Evolutionary conservation across 257 asterid genomes (phyloP).

Genomic region (Petunia axillaris): DNA sequence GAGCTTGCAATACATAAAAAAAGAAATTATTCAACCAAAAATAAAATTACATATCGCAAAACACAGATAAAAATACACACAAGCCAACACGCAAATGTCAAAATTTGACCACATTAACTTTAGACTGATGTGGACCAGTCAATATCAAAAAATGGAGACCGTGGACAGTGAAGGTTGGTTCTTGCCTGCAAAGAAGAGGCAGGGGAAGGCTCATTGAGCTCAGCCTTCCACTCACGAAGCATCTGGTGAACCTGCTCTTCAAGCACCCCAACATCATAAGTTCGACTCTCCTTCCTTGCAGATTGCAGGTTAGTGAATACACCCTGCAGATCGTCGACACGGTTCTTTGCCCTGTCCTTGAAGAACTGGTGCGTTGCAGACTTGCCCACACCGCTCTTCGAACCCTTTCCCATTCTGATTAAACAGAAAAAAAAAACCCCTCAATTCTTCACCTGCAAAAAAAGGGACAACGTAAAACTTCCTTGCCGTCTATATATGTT

Average conservation of each 20-base stretch:
- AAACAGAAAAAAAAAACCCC: constrained; percentile 29
- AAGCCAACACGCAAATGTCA: neutral
- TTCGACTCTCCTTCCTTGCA: constrained; percentile 92
- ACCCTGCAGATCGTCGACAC: constrained; percentile 95
- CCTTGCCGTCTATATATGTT: neutral
- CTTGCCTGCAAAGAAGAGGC: constrained; percentile 92
- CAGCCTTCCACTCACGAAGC: constrained; percentile 98
- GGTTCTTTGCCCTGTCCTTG: constrained; percentile 93
- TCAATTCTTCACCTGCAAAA: constrained; percentile 45
- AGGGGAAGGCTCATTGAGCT: constrained; percentile 94
- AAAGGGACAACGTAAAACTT: neutral
- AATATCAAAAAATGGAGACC: neutral
- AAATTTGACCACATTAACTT: constrained; percentile 5
- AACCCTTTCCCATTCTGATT: constrained; percentile 73
- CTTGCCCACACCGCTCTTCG: constrained; percentile 78
- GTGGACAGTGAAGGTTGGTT: neutral
- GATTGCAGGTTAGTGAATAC: constrained; percentile 82
- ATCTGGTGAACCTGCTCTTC: constrained; percentile 98
- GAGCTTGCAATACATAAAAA: neutral
- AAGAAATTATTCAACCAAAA: neutral
- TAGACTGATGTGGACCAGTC: neutral
- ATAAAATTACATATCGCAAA: neutral
- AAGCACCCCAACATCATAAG: constrained; percentile 70
- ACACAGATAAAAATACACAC: neutral
- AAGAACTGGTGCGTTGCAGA: constrained; percentile 86